Evolutionary conservation across 371 early-diverging fungal species (phyloP), one percentile per base, ranked within the genome.

Genomic region (Saksenaea oblongispora): DNA sequence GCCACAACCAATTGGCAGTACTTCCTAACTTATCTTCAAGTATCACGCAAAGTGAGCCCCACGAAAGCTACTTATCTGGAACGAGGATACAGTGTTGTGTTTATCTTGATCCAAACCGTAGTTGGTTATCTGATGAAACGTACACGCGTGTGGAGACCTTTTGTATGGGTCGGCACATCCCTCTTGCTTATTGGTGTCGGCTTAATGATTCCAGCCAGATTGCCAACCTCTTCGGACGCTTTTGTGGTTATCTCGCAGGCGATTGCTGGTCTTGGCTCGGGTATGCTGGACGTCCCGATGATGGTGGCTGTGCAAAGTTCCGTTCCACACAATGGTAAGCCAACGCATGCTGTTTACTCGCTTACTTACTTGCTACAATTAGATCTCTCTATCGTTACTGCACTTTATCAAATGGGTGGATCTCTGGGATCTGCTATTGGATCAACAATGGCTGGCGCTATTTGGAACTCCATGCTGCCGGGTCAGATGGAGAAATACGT

Each of bases 81-180:
- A 17, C 65, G 74, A 47, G 72, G 80, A 31, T 80, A 77, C 54
- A 60, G 70, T 55, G 72, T 72, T 14, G 68, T 67, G 9, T 80
- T 65, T 59, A 54, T 70, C 1, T 5, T 80, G 1, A 59, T 71
- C 1, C 72, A 77, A 42, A 31, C 77, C 15, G 28, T 70, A 14
- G 68, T 68, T 10, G 80, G 78, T 9, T 72, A 64, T 28, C 42
- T 77, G 28, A 77, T 80, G 72, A 73, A 66, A 42, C 66, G 67
- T 0, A 70, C 72, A 34, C 83, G 83, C 14, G 75, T 85, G 1
- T 74, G 70, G 63, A 60, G 70, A 47, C 65, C 76, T 57, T 63
- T 91, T 44, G 67, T 73, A 0, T 72, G 90, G 89, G 72, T 83
- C 44, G 90, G 71, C 3, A 68, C 92, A 2, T 89, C 89, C 5